Base-by-base conservation (phyloP, 2,329 filamentous ascomycete species). In the Ophiocordyceps australis region DNA sequence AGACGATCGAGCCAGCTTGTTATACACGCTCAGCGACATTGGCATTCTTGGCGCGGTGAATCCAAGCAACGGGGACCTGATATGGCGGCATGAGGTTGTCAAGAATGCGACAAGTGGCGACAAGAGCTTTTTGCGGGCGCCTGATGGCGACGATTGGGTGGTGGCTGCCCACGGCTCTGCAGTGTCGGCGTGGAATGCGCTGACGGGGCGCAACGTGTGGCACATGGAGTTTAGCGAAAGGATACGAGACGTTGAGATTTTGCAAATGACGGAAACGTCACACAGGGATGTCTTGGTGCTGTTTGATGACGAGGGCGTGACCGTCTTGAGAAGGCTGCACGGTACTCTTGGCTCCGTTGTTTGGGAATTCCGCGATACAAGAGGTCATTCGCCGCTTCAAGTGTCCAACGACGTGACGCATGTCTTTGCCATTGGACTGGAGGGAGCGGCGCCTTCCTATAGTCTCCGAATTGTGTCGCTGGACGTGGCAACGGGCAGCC, bases 1-100 rank as follows among this genome's bases (percentile, higher is more conserved):
- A 34, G 69, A 74, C 38, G 85, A 86, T 34, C 82, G 80, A 49
- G 85, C 85, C 19, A 86, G 80, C 28, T 63, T 98, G 20, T 64
- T 98, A 27, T 98, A 94, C 49, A 91, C 89, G 0, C 57, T 95
- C 23, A 91, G 81, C 35, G 80, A 94, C 30, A 65, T 83, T 25
- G 71, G 74, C 20, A 67, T 94, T 3, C 52, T 98, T 12, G 89
- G 81, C 25, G 86, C 86, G 2, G 65, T 95, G 24, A 91, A 94
- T 40, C 89, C 89, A 2, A 77, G 74, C 44, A 85, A 76, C 43
- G 86, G 89, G 12, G 63, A 68, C 3, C 45, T 94, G 11, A 66
- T 94, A 3, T 98, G 89, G 89, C 68, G 89, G 28, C 86, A 94
- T 42, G 49, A 92, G 23, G 54, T 63, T n/a, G 55, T 57, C 17